Evolutionary conservation across 129 eudicot species (phyloP).

Genomic region (Flaveria ramosissima): DNA sequence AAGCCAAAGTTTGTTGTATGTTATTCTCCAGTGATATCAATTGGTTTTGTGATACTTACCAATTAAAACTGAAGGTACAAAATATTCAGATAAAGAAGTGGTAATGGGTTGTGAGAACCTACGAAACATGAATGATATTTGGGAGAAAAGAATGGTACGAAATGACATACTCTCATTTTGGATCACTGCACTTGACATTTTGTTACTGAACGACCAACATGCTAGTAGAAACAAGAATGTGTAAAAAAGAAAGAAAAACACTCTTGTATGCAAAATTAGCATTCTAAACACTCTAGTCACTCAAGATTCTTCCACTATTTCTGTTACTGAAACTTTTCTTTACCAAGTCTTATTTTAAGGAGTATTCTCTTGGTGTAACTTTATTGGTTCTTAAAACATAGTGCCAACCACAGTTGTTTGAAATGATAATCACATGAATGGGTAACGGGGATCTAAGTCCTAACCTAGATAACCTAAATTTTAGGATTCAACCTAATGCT

Average conservation of each 20-base stretch:
- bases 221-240: not conserved
- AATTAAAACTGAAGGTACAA: not conserved
- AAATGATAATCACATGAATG: not conserved
- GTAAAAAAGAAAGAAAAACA: not conserved
- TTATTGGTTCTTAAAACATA: not conserved
- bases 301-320: not conserved
- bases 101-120: not conserved
- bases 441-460: not conserved
- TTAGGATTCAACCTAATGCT: not conserved
- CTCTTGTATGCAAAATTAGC: not conserved
- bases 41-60: conserved; percentile 1
- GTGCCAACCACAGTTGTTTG: not conserved
- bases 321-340: not conserved
- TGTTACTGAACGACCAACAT: conserved; percentile 8
- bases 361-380: conserved; percentile 1
- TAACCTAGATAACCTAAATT: conserved; percentile 10
- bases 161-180: not conserved
- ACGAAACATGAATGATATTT: not conserved
- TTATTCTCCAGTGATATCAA: not conserved
- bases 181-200: not conserved
- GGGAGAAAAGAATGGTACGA: not conserved
- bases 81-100: not conserved
- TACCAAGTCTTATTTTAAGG: not conserved
- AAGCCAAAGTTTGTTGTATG: conserved; percentile 15
- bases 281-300: not conserved